Evolutionary conservation across 371 early-diverging fungal genomes (phyloP).

Genomic region (Mortierella sp.): DNA sequence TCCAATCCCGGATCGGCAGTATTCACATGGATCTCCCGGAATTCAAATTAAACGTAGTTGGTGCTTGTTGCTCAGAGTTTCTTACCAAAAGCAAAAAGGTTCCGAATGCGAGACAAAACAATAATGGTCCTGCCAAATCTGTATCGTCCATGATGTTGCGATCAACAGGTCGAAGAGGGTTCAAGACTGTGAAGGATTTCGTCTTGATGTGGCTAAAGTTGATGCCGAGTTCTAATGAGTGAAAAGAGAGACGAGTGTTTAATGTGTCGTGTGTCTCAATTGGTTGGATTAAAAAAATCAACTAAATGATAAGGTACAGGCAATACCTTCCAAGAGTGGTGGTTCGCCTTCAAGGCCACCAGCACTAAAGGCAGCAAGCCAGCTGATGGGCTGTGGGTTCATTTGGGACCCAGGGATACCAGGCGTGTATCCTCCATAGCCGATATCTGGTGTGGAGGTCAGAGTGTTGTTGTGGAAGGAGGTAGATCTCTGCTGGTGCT

Average conservation of each 20-base stretch:
- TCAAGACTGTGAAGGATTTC: conserved; percentile 89
- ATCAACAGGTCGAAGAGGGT: conserved; percentile 91
- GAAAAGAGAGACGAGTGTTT: not conserved
- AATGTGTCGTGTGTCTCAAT: not conserved
- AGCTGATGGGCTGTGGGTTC: conserved; percentile 41
- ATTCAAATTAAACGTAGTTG: not conserved
- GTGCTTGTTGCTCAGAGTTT: not conserved
- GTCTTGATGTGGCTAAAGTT: conserved; percentile 91
- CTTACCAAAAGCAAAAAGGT: conserved; percentile 86
- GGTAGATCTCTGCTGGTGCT: conserved; percentile 48
- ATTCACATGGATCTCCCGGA: not conserved
- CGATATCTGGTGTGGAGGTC: conserved; percentile 62
- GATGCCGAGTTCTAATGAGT: conserved; percentile 84
- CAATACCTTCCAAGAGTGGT: conserved; percentile 41
- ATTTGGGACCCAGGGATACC: conserved; percentile 43
- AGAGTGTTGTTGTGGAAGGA: conserved; percentile 40
- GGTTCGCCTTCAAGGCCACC: conserved; percentile 70
- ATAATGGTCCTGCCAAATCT: conserved; percentile 94
- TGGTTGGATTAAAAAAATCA: too few relatives aligned
- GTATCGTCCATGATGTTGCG: conserved; percentile 94
- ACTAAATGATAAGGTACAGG: too few relatives aligned
- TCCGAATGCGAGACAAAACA: conserved; percentile 93
- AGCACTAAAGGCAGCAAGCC: conserved; percentile 78
- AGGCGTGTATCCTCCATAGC: conserved; percentile 63
- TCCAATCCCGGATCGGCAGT: not conserved